Evolutionary conservation across 495 filamentous ascomycete genomes (phyloP).

Genomic region (Xylaria flabelliformis): DNA sequence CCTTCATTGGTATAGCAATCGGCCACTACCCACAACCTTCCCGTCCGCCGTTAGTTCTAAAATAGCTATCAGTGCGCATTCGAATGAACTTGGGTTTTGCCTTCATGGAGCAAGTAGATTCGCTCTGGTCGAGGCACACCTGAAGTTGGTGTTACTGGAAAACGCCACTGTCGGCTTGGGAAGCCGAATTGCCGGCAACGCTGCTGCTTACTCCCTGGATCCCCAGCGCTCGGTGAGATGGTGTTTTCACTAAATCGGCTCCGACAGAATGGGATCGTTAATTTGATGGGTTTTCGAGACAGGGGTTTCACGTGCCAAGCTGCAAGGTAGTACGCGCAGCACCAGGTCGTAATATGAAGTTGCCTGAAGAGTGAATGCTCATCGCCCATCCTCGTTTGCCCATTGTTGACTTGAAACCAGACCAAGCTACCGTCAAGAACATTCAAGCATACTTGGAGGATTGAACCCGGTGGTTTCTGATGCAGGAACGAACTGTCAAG

Average conservation of each 20-base stretch:
- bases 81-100: not conserved
- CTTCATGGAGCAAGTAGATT: not conserved
- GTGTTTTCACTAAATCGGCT: not conserved
- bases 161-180: conserved; percentile 18
- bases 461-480: not conserved
- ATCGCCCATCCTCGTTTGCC: not conserved
- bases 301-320: conserved; percentile 12
- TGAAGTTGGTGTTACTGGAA: not conserved
- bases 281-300: not conserved
- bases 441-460: not conserved
- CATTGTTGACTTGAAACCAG: not conserved
- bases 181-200: conserved; percentile 16
- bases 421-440: not conserved
- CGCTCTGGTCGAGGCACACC: not conserved
- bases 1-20: conserved; percentile 3
- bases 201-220: not conserved
- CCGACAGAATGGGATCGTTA: not conserved
- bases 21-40: not conserved
- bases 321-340: not conserved
- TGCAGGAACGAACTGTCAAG: not conserved
- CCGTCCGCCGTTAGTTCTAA: conserved; percentile 7
- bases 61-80: not conserved
- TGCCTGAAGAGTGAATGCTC: not conserved
- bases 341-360: not conserved
- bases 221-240: conserved; percentile 5